Evolutionary conservation across 2,329 filamentous ascomycete genomes (phyloP), one percentile per base, ranked within the genome.

Genomic region (Colletotrichum agaves): DNA sequence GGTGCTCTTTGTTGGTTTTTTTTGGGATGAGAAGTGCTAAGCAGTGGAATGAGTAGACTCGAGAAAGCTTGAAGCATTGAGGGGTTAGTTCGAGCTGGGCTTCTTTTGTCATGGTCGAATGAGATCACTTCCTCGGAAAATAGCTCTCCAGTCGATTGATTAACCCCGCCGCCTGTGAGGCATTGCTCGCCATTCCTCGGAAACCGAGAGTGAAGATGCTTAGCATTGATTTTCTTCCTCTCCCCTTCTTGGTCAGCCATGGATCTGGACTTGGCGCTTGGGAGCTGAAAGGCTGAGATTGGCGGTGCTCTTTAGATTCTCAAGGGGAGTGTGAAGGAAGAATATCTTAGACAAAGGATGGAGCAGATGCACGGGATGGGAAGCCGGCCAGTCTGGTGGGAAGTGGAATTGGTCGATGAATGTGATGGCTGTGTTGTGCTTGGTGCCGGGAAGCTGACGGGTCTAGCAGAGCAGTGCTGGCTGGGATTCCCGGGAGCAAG

Each of bases 351-450:
- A 35, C 17, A 6, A 8, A 15, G 37, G 3, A 31, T 11, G 53
- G 39, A 21, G 39, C 53, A 37, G 50, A 21, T 17, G 50, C 41
- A 5, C 11, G 50, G 37, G 37, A 31, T 31, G 17, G 13, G 19
- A 6, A 43, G 19, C 39, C 8, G 39, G 21, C 12, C 31, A 27
- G 15, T 44, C 7, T 11, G 13, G 39, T 37, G 27, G 27, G 27
- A 2, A 27, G 2, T 27, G 27, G 27, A 27, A 1, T 27, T 5
- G 0, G n/a, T 15, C 21, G 6, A 57, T 43, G 27, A 61, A 52
- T 11, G 37, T 19, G 57, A 60, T 15, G 44, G 57, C 57, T 60
- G 33, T 50, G 57, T 37, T 60, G 17, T 35, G 31, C 3, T 17
- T 37, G 43, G 33, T 27, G 33, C 31, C 43, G 3, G 10, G 35